phyloP scores from a whole-genome alignment of 495 filamentous ascomycete genomes.

The Penicillium cinerascens region DNA sequence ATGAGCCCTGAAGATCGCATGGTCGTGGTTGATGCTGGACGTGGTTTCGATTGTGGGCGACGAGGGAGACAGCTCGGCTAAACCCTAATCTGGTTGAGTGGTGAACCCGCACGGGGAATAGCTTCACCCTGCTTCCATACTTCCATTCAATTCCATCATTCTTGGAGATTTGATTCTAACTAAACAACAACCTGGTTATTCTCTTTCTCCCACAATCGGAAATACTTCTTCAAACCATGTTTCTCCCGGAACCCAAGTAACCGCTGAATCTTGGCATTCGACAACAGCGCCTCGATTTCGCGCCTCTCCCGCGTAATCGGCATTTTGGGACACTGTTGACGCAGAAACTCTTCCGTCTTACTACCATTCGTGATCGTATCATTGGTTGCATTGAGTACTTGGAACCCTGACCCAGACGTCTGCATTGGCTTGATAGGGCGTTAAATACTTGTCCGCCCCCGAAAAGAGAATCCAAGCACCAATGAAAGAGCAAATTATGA shows the following conservation, averaged over 20 bases:
- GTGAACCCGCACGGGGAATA: not conserved
- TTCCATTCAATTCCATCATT: not conserved
- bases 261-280: slow-evolving; percentile 53
- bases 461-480: not conserved
- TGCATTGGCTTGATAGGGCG: too few species aligned
- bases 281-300: slow-evolving; percentile 53
- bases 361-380: slow-evolving; percentile 43
- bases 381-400: slow-evolving; percentile 59
- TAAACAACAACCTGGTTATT: not conserved
- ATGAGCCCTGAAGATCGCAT: not conserved
- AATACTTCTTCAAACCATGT: slow-evolving; percentile 47
- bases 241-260: slow-evolving; percentile 54
- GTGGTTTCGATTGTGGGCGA: slow-evolving; percentile 23
- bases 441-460: too few species aligned
- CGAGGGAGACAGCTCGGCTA: slow-evolving; percentile 39
- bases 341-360: slow-evolving; percentile 34
- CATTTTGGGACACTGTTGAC: slow-evolving; percentile 36
- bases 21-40: not conserved
- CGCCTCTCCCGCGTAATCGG: slow-evolving; percentile 49
- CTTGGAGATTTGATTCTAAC: too few species aligned
- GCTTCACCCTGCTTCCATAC: not conserved
- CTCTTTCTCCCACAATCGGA: slow-evolving; percentile 28
- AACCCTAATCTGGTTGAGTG: slow-evolving; percentile 39
- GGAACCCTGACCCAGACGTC: slow-evolving; percentile 48
- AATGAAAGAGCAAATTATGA: not conserved